These are phyloP conservation scores for Oryza glaberrima DNA, from an alignment of 176 grass and related monocot species.

Conservation along the genomic window DNA sequence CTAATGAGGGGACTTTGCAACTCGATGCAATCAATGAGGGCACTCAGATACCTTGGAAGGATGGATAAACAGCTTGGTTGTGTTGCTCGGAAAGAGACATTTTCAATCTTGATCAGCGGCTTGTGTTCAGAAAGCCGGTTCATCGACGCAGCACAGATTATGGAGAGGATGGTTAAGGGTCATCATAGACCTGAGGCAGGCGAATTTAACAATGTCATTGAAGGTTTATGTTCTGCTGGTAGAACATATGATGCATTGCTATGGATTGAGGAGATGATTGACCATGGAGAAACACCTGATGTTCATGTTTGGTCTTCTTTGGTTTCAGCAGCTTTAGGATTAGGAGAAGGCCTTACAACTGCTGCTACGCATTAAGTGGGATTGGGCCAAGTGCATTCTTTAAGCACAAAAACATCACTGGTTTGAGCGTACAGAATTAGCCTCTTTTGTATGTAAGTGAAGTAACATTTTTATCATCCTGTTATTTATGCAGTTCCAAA, in stretches of 20 bases:
- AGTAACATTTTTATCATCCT: not conserved
- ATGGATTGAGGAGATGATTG: constrained; percentile 89
- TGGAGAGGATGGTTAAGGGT: constrained; percentile 76
- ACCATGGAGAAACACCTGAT: constrained; percentile 62
- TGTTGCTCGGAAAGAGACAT: constrained; percentile 61
- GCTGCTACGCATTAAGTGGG: constrained; percentile 1
- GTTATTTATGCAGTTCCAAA: not conserved
- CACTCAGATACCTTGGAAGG: constrained; percentile 65
- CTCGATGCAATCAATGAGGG: constrained; percentile 55
- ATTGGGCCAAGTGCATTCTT: constrained; percentile 13
- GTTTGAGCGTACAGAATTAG: not conserved
- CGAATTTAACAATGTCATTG: constrained; percentile 56
- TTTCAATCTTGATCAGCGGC: constrained; percentile 62
- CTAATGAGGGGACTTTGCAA: constrained; percentile 75
- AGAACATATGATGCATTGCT: constrained; percentile 73
- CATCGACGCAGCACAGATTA: constrained; percentile 53
- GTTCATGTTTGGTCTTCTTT: constrained; percentile 58
- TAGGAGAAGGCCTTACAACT: not conserved
- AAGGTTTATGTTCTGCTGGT: constrained; percentile 61
- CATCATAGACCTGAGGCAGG: constrained; percentile 48
- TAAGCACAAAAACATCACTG: not conserved
- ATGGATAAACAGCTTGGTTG: constrained; percentile 66
- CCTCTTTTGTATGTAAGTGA: not conserved
- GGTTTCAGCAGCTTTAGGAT: constrained; percentile 41
- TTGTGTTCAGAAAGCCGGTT: constrained; percentile 58